Evolutionary conservation across 23 red algal species (phyloP).

Genomic region (Gracilariopsis chorda): DNA sequence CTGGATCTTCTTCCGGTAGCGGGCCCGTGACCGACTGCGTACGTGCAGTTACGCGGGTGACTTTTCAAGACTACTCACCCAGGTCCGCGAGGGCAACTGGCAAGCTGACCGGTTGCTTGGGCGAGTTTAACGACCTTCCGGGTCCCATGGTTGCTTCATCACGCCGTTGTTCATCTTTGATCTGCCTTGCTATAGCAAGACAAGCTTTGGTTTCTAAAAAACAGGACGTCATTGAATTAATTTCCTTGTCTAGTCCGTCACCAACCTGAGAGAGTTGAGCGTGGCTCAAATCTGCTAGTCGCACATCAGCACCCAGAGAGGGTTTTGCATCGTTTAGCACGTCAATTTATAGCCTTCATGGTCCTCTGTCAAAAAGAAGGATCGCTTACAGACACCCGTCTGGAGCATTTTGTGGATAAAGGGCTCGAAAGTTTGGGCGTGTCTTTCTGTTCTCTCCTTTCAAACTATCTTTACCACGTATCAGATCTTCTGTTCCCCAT

Average conservation of each 20-base stretch:
- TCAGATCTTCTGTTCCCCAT: conserved; percentile 79
- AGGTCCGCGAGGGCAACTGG: no score
- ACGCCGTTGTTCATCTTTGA: conserved; percentile 95
- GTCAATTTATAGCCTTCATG: conserved; percentile 18
- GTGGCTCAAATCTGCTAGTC: conserved; percentile 84
- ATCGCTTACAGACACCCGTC: conserved; percentile 56
- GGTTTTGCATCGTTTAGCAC: conserved; percentile 65
- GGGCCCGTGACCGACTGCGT: no score
- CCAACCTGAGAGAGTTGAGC: conserved; percentile 46
- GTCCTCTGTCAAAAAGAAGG: conserved; percentile 91
- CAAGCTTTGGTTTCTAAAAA: conserved; percentile 92
- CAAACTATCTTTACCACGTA: conserved; percentile 88
- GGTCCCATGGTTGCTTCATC: neutral
- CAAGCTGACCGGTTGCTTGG: no score
- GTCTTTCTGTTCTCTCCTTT: conserved; percentile 56
- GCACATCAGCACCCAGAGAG: conserved; percentile 77
- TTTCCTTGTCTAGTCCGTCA: conserved; percentile 86
- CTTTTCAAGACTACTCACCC: no score
- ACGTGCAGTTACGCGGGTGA: no score
- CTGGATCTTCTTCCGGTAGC: no score
- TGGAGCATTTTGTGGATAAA: conserved; percentile 55
- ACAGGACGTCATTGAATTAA: conserved; percentile 84
- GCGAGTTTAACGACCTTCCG: no score
- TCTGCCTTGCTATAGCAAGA: conserved; percentile 85
- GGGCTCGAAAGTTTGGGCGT: conserved; percentile 63